phyloP scores from a whole-genome alignment of 352 stramenopile genomes.

The Peronospora destructor region DNA sequence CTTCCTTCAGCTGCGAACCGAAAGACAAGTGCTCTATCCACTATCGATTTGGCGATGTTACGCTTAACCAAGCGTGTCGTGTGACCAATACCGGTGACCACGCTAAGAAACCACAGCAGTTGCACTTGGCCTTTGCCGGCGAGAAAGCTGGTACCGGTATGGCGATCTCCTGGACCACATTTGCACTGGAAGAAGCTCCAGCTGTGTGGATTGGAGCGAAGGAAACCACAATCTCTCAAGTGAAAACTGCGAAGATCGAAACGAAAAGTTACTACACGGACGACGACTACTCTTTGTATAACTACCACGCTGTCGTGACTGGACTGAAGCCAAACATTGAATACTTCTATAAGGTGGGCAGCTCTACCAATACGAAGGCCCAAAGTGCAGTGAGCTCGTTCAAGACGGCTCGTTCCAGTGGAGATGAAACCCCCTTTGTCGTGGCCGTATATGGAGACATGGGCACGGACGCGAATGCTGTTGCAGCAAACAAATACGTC shows the following conservation, averaged over 20 bases:
- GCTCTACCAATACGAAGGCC: conserved; percentile 5
- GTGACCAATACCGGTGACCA: conserved; percentile 24
- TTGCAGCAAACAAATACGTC: conserved; percentile 23
- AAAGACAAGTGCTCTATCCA: conserved; percentile 32
- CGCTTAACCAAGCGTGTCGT: conserved; percentile 40
- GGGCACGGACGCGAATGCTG: conserved; percentile 30
- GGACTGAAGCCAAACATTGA: conserved; percentile 19
- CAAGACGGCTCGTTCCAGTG: conserved; percentile 33
- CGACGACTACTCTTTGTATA: conserved; percentile 36
- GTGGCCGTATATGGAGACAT: conserved; percentile 38
- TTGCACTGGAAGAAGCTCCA: conserved; percentile 21
- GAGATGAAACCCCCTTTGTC: conserved; percentile 26
- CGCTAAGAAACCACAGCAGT: conserved; percentile 31
- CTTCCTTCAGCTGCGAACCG: conserved; percentile 21
- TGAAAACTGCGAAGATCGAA: conserved; percentile 21
- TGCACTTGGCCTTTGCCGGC: conserved; percentile 44
- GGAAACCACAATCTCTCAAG: conserved; percentile 8
- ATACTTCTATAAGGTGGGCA: conserved; percentile 31
- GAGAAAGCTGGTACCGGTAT: conserved; percentile 25
- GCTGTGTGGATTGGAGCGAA: conserved; percentile 35
- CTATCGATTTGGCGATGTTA: conserved; percentile 41
- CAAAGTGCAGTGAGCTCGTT: conserved; percentile 33
- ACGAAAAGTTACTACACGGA: conserved; percentile 37
- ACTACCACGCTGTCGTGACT: conserved; percentile 21
- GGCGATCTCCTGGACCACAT: conserved; percentile 39